Base-by-base conservation (phyloP, 306 rosid genomes). In the Hippophae tibetana region DNA sequence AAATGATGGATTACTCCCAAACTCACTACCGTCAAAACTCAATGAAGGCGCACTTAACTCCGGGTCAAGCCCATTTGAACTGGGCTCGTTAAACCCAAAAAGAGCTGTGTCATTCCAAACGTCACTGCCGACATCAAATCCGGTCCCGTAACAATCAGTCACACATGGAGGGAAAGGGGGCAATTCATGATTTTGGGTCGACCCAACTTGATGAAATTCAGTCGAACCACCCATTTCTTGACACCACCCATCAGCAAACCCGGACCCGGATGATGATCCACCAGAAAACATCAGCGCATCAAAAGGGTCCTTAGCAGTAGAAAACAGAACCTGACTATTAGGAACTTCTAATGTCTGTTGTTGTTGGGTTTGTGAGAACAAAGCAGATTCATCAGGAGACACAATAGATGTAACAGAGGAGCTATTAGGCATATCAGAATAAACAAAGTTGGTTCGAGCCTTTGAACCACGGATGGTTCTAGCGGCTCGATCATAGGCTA, bases 111-210 rank as follows among this genome's bases (percentile, higher is more conserved):
- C 54, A 8, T 10, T 65, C 75, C 67, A 54, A 65, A 41, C 64
- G 42, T 45, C 38, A 31, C 38, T 31, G 5, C 38, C 38, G 4
- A 31, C 64, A 31, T 31, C 38, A 49, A 12, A 9, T 4, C 13
- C 52, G 12, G 26, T 12, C 14, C 69, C 79, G 12, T 60, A 69
- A 61, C 49, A 56, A 43, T 52, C 59, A 1, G 79, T 68, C 12
- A 67, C 82, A 5, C 69, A 64, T 0, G 82, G 79, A 9, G 82
- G 82, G 65, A 78, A 56, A 26, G 82, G 82, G 1, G 82, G 82
- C 0, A 78, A 71, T 52, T 78, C 79, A 31, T 31, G 38, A 31
- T 31, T 31, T 31, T 31, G 38, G 5, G 38, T 31, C 38, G 38
- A 31, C 5, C 38, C 38, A 31, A 31, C 38, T 31, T 31, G 38